phyloP scores from a whole-genome alignment of 441 rosid species.

The Raphanus hybrid region DNA sequence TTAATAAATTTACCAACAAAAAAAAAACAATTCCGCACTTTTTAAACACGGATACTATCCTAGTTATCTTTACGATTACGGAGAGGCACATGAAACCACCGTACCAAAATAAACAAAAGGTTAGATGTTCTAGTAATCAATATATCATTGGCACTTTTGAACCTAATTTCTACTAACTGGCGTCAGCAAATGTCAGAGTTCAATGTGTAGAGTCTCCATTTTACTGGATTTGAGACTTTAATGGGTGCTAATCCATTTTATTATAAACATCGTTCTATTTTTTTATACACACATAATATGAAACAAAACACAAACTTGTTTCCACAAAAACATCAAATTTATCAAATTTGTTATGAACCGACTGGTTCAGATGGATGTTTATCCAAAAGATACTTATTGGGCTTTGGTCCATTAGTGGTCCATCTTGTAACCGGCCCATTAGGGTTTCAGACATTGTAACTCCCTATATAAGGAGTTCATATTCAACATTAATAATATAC shows the following conservation, averaged over 20 bases:
- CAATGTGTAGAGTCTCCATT: slow-evolving; percentile 16
- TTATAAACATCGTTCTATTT: background rate
- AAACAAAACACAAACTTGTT: background rate
- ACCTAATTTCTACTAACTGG: slow-evolving; percentile 33
- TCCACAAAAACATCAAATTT: background rate
- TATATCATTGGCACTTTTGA: slow-evolving; percentile 39
- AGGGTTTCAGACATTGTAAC: no score
- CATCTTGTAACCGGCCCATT: no score
- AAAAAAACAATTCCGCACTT: no score
- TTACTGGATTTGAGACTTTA: slow-evolving; percentile 1
- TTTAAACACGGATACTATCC: no score
- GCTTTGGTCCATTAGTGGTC: no score
- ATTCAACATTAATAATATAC: no score
- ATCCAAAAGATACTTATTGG: no score
- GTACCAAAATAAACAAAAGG: slow-evolving; percentile 6
- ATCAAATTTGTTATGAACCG: background rate
- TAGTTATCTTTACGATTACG: slow-evolving; percentile 9
- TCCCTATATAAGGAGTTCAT: no score
- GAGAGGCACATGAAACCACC: slow-evolving; percentile 27
- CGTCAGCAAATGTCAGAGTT: slow-evolving; percentile 39
- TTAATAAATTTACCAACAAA: no score
- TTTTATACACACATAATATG: background rate
- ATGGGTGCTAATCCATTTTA: slow-evolving; percentile 16
- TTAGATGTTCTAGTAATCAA: slow-evolving; percentile 28
- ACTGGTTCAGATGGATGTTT: no score